These are phyloP conservation scores for Saururus chinensis DNA, from an alignment of 164 flowering plant species.

Conservation along the genomic window DNA sequence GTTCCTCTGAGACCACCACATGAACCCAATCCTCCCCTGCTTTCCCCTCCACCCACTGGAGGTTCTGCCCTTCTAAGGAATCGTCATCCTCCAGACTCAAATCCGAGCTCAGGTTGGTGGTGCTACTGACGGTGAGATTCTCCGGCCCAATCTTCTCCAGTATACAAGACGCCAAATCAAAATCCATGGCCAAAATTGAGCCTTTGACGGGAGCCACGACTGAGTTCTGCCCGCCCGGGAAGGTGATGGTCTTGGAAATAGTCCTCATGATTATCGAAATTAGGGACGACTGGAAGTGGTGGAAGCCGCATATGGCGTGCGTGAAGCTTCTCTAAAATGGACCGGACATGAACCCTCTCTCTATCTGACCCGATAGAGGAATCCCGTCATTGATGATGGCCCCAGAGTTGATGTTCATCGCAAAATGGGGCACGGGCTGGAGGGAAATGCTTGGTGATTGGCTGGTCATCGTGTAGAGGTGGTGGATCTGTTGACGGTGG, in stretches of 20 bases:
- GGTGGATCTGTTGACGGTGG: too few species aligned
- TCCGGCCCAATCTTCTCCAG: too few species aligned
- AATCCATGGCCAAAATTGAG: slow-evolving; percentile 17
- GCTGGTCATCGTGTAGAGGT: too few species aligned
- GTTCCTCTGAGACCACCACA: too few species aligned
- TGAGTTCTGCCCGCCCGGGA: too few species aligned
- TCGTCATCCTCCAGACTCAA: slow-evolving; percentile 29
- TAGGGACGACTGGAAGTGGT: slow-evolving; percentile 16
- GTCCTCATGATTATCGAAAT: slow-evolving; percentile 27
- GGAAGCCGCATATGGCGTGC: slow-evolving; percentile 14
- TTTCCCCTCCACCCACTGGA: slow-evolving; percentile 93
- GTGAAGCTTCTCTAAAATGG: slow-evolving; percentile 51
- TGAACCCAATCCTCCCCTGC: slow-evolving; percentile 86
- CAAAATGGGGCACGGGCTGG: slow-evolving; percentile 48
- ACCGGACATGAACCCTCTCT: slow-evolving; percentile 74
- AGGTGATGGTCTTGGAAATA: slow-evolving; percentile 17
- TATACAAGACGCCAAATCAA: slow-evolving; percentile 17
- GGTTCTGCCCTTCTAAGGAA: slow-evolving; percentile 34
- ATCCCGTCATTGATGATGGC: slow-evolving; percentile 3
- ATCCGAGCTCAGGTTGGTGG: too few species aligned
- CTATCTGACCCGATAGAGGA: slow-evolving; percentile 40
- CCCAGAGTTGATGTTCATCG: slow-evolving; percentile 21
- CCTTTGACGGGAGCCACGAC: slow-evolving; percentile 21
- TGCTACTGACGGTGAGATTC: too few species aligned
- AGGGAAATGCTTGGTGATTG: too few species aligned